phyloP scores from a whole-genome alignment of 106 monocot genomes.

The Acanthochlamys bracteata region DNA sequence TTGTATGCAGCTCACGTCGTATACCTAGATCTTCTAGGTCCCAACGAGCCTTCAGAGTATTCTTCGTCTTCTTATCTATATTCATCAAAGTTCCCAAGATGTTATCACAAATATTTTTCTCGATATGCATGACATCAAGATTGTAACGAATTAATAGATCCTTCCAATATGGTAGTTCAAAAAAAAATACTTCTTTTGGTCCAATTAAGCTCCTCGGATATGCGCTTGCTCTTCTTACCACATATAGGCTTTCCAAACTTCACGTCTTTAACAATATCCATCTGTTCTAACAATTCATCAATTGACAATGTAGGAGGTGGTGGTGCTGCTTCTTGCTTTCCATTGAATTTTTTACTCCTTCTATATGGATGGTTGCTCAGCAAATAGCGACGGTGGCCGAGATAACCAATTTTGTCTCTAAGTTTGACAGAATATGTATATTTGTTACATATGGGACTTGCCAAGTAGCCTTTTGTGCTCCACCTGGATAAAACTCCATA shows the following conservation, averaged over 20 bases:
- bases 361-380: not conserved
- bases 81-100: not conserved
- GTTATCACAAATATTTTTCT: no score
- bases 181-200: conserved; percentile 3
- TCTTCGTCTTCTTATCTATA: not conserved
- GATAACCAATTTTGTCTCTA: conserved; percentile 18
- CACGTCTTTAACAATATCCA: not conserved
- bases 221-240: not conserved
- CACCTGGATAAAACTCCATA: conserved; percentile 15
- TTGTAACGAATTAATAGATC: no score
- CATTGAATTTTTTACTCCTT: conserved; percentile 9
- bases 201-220: not conserved
- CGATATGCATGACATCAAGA: no score
- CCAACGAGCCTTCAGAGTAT: not conserved
- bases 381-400: conserved; percentile 20
- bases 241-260: not conserved
- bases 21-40: conserved; percentile 1
- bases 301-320: not conserved
- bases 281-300: not conserved
- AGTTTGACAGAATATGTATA: not conserved
- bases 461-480: conserved; percentile 14
- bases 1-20: not conserved
- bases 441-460: conserved; percentile 8
- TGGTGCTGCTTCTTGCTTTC: not conserved
- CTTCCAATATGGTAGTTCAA: not conserved